A percentile compares a stretch with the other conserved stretches of the same genome.
These are phyloP conservation scores for Penicillium pulvis DNA, from an alignment of 495 filamentous ascomycete species.

Conservation along the genomic window DNA sequence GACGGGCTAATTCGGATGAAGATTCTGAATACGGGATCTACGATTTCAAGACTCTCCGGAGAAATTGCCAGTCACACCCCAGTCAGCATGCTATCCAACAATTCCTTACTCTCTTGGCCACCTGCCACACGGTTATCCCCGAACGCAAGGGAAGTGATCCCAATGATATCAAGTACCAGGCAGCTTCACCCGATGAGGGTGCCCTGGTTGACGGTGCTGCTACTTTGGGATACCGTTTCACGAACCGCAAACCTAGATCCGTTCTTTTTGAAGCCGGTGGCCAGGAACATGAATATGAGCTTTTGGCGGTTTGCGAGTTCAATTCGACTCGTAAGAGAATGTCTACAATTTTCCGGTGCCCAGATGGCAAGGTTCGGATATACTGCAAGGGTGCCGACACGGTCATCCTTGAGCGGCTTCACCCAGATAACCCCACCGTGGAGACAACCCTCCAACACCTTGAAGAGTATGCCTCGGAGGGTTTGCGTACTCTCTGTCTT, in stretches of 20 bases:
- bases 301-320: conserved; percentile 96
- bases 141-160: conserved; percentile 76
- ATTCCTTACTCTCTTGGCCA: conserved; percentile 84
- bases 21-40: conserved; percentile 81
- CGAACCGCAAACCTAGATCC: conserved; percentile 81
- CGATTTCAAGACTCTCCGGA: conserved; percentile 75
- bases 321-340: conserved; percentile 98
- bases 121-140: conserved; percentile 97
- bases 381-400: conserved; percentile 99
- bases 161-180: conserved; percentile 91
- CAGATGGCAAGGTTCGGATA: conserved; percentile 89
- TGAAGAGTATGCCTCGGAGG: conserved; percentile 97
- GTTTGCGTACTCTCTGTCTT: conserved; percentile 91
- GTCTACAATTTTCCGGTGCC: conserved; percentile 95
- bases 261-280: conserved; percentile 79
- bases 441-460: conserved; percentile 89
- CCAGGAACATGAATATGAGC: conserved; percentile 77
- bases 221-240: conserved; percentile 82
- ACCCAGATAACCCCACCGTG: conserved; percentile 76
- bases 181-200: conserved; percentile 95
- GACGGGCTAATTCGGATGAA: conserved; percentile 66
- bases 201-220: conserved; percentile 93
- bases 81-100: conserved; percentile 76
- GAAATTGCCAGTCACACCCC: conserved; percentile 73
- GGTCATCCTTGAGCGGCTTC: conserved; percentile 88